Evolutionary conservation across 495 filamentous ascomycete genomes (phyloP).

Genomic region (Aspergillus bridgeri): DNA sequence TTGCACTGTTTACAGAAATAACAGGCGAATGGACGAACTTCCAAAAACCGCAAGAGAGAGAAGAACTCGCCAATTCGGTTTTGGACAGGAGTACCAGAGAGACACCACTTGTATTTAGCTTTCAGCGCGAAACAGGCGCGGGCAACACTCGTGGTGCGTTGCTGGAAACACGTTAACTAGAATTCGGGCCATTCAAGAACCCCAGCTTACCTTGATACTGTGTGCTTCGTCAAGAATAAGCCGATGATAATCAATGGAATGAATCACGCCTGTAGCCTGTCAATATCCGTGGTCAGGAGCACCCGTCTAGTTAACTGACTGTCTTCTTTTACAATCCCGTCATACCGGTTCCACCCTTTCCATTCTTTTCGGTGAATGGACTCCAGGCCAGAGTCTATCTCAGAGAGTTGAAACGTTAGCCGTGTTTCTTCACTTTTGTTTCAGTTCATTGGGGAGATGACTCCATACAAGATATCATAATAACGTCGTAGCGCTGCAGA

Average conservation of each 20-base stretch:
- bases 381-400: constrained; percentile 74
- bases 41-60: constrained; percentile 85
- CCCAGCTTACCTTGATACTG: constrained; percentile 71
- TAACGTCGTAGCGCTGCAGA: constrained; percentile 78
- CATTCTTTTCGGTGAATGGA: constrained; percentile 88
- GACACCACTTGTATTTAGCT: constrained; percentile 86
- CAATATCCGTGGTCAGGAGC: background rate
- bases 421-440: background rate
- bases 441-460: background rate
- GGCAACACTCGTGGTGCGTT: constrained; percentile 81
- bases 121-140: constrained; percentile 89
- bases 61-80: constrained; percentile 98
- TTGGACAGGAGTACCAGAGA: constrained; percentile 91
- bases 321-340: constrained; percentile 72
- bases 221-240: constrained; percentile 95
- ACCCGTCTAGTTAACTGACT: constrained; percentile 42
- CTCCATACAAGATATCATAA: constrained; percentile 77
- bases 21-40: constrained; percentile 80
- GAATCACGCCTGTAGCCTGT: constrained; percentile 54
- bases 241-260: constrained; percentile 83
- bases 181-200: background rate
- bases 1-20: constrained; percentile 86
- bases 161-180: constrained; percentile 38
- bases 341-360: constrained; percentile 81
- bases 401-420: constrained; percentile 16